Conservation (phyloP, 1,284 basidiomycete genomes). For the Pisolithus thermaeus region DNA sequence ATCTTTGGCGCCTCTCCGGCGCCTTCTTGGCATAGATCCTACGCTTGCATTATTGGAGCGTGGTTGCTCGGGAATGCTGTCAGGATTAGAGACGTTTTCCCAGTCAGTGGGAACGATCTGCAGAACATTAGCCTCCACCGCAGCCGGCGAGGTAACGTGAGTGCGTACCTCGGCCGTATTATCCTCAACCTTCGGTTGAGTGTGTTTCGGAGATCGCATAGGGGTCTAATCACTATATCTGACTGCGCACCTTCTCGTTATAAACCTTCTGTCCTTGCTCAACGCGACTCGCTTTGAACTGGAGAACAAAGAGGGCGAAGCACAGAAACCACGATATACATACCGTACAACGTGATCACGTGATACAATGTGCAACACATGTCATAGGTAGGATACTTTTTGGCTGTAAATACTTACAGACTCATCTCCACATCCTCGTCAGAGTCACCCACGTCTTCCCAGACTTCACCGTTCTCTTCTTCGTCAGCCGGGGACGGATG, state of each 20-base stretch:
- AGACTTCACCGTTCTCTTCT: conserved; percentile 47
- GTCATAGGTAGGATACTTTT: conserved; percentile 9
- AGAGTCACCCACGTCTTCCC: conserved; percentile 48
- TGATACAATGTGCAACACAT: too few relatives aligned
- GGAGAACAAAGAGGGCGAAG: too few relatives aligned
- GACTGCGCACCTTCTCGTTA: neutral
- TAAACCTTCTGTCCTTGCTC: too few relatives aligned
- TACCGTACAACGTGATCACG: too few relatives aligned
- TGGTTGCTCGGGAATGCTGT: neutral
- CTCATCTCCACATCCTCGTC: conserved; percentile 59
- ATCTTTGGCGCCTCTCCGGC: conserved; percentile 14
- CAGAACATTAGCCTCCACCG: too few relatives aligned
- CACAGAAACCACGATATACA: too few relatives aligned
- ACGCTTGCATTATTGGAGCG: conserved; percentile 2
- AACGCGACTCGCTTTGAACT: too few relatives aligned
- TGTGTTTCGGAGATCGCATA: neutral
- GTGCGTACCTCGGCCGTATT: neutral
- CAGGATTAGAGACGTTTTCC: conserved; percentile 22
- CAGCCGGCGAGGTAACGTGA: neutral
- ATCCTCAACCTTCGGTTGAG: neutral
- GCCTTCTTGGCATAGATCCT: conserved; percentile 14
- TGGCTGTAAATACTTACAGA: neutral
- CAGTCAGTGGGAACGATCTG: conserved; percentile 10
- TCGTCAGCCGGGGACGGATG: conserved; percentile 54
- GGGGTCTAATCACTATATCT: neutral